Percentiles rank a stretch among this genome's conserved stretches.
These are phyloP conservation scores for Trifolium dubium DNA, from an alignment of 306 rosid species.

Conservation along the genomic window DNA sequence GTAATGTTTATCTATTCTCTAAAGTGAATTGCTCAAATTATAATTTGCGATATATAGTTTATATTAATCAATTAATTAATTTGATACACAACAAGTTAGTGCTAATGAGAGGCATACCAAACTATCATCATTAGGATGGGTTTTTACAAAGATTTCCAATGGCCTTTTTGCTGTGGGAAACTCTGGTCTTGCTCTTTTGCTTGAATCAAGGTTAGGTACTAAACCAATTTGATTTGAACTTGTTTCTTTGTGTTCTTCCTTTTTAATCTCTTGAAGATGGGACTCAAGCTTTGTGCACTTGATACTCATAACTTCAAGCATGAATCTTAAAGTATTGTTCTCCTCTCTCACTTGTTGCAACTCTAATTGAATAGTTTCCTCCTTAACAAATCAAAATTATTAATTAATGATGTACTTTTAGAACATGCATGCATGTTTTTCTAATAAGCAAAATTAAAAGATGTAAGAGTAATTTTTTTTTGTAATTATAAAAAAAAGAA, in stretches of 20 bases:
- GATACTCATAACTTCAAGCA: conserved; percentile 56
- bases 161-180: conserved; percentile 48
- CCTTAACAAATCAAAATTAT: conserved; percentile 40
- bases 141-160: conserved; percentile 54
- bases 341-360: conserved; percentile 55
- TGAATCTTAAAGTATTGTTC: conserved; percentile 54
- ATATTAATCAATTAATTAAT: neutral
- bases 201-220: conserved; percentile 27
- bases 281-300: conserved; percentile 54
- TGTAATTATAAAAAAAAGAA: neutral
- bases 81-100: neutral
- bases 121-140: conserved; percentile 56
- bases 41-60: too few species aligned
- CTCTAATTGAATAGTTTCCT: conserved; percentile 42
- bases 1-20: too few species aligned
- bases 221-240: conserved; percentile 32
- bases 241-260: conserved; percentile 6
- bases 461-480: too few species aligned
- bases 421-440: neutral
- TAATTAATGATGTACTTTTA: neutral
- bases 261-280: conserved; percentile 44
- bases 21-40: too few species aligned
- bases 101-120: conserved; percentile 43
- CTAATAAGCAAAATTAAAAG: neutral
- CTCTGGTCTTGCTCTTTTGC: conserved; percentile 55